phyloP scores from a whole-genome alignment of 2,329 filamentous ascomycete species.

The Trichophyton verrucosum region DNA sequence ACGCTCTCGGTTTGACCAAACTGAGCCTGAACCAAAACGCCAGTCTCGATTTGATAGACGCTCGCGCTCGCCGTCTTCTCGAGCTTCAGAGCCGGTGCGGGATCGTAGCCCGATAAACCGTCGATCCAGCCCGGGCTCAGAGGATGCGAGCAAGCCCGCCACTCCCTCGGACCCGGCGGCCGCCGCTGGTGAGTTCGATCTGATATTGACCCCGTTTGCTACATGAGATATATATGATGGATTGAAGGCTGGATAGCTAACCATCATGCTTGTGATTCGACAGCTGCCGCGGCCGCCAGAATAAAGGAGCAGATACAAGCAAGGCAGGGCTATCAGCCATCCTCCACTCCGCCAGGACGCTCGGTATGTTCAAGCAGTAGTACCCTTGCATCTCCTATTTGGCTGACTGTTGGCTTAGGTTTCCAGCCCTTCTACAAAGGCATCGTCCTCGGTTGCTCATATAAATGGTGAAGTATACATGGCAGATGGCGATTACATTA shows the following conservation, averaged over 20 bases:
- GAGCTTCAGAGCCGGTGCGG: conserved; percentile 56
- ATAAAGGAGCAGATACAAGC: conserved; percentile 76
- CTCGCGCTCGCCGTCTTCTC: conserved; percentile 65
- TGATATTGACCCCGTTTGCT: not conserved
- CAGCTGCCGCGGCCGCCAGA: conserved; percentile 75
- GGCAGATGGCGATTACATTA: conserved; percentile 93
- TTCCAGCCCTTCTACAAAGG: conserved; percentile 42
- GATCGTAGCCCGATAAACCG: conserved; percentile 67
- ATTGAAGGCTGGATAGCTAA: conserved; percentile 7
- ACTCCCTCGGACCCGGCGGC: conserved; percentile 52
- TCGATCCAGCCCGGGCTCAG: conserved; percentile 37
- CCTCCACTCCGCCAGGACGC: conserved; percentile 72
- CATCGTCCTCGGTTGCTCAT: conserved; percentile 43
- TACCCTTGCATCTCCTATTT: not conserved
- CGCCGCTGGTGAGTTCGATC: conserved; percentile 52
- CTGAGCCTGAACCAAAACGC: conserved; percentile 64
- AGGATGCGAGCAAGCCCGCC: conserved; percentile 34
- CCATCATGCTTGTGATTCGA: conserved; percentile 16
- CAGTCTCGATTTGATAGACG: conserved; percentile 79
- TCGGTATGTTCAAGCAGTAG: conserved; percentile 33
- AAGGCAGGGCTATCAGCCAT: conserved; percentile 80
- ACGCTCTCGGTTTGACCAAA: conserved; percentile 90
- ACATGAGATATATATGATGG: not conserved
- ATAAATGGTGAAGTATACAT: conserved; percentile 85
- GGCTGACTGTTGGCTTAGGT: conserved; percentile 22